Conservation (phyloP, 179 eudicot species). For the Beta corolliflora region DNA sequence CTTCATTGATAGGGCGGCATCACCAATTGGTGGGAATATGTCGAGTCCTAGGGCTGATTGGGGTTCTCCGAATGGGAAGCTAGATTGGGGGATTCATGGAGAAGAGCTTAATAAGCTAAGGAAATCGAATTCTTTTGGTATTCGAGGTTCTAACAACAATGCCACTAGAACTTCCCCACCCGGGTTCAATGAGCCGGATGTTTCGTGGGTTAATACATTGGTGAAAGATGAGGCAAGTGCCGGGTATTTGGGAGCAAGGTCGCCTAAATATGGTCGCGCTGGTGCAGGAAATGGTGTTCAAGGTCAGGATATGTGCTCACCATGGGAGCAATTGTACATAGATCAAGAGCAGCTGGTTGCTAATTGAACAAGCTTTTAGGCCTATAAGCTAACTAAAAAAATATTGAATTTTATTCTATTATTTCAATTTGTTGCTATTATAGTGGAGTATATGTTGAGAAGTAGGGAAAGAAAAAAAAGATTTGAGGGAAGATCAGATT, state of each 20-base stretch:
- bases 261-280: constrained; percentile 16
- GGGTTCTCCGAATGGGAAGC: constrained; percentile 65
- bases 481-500: background rate
- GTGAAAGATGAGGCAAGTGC: constrained; percentile 38
- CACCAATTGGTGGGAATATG: constrained; percentile 31
- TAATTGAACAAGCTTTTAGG: constrained; percentile 9
- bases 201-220: constrained; percentile 50
- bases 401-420: constrained; percentile 18
- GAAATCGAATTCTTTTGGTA: constrained; percentile 78
- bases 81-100: constrained; percentile 72
- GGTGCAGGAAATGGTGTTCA: constrained; percentile 22
- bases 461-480: background rate
- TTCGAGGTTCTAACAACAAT: constrained; percentile 35
- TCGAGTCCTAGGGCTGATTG: constrained; percentile 48
- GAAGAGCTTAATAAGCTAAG: constrained; percentile 68
- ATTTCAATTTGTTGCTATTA: constrained; percentile 23
- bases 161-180: constrained; percentile 24
- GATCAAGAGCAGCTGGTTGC: constrained; percentile 50
- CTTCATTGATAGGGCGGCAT: constrained; percentile 56
- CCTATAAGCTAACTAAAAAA: constrained; percentile 12
- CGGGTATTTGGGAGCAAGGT: constrained; percentile 4
- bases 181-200: constrained; percentile 48
- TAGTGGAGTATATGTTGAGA: constrained; percentile 2
- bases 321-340: constrained; percentile 55
- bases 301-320: constrained; percentile 32